Evolutionary conservation across 345 rosid genomes (phyloP).

Genomic region (Zanthoxylum bungeanum): DNA sequence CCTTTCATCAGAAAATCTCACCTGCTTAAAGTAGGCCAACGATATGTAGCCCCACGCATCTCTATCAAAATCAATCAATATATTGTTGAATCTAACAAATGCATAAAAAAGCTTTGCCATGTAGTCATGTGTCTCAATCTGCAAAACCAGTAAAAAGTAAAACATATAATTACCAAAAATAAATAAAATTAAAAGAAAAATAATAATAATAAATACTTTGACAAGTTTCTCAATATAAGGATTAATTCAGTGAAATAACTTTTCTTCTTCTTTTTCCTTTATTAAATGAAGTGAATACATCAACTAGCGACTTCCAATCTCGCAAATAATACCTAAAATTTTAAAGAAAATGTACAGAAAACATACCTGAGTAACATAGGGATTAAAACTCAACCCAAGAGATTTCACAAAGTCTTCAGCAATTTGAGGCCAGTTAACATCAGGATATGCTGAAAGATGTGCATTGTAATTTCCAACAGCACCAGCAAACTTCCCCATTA

Average conservation of each 20-base stretch:
- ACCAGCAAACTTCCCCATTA: constrained; percentile 95
- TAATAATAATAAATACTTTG: not conserved
- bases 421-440: constrained; percentile 66
- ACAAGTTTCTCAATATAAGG: not conserved
- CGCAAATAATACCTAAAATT: not conserved
- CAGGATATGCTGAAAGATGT: constrained; percentile 83
- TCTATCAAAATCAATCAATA: constrained; percentile 71
- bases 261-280: too few species aligned
- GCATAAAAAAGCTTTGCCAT: constrained; percentile 72
- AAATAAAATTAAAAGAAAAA: not conserved
- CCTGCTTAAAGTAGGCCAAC: constrained; percentile 86
- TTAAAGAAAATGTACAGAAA: not conserved
- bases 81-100: constrained; percentile 54
- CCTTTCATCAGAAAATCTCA: constrained; percentile 16
- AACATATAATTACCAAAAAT: not conserved
- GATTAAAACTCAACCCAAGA: constrained; percentile 80
- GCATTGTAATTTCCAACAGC: constrained; percentile 97
- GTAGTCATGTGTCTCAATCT: constrained; percentile 86
- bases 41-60: constrained; percentile 95
- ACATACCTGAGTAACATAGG: constrained; percentile 84
- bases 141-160: constrained; percentile 25
- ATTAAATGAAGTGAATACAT: not conserved
- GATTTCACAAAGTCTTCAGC: constrained; percentile 82
- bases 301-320: not conserved
- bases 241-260: too few species aligned